Base-by-base conservation (phyloP, 2,329 filamentous ascomycete genomes). In the Colletotrichum sansevieriae region DNA sequence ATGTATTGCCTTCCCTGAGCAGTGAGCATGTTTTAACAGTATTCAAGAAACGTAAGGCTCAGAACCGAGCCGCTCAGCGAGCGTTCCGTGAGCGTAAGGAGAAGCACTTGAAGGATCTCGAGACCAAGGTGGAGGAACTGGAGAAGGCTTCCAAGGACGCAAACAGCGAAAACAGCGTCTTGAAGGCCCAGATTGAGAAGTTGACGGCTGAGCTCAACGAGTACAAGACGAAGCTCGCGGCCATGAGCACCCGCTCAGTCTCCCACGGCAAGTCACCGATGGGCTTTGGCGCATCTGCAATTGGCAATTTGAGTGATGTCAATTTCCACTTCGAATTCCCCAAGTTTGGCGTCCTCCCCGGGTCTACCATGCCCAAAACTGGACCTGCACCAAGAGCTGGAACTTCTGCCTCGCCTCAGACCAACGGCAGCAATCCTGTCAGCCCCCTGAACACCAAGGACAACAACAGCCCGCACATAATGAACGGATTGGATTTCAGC, bases 301-400 rank as follows among this genome's bases (percentile, higher is more conserved):
- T 88, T 71, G 88, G 83, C 78, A 91, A 89, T 73, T 83, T 91
- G 63, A 89, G 85, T 74, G 91, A 92, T 71, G 91, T 92, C 77
- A 94, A 92, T 77, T 98, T 98, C 77, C 91, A 95, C 73, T 98
- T 99, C 74, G 95, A 98, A 73, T 98, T 98, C 72, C 95, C 96
- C 72, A 95, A 92, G 77, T 98, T 99, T 75, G 96, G 96, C 54
- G 87, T 90, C 68, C 86, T 97, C 29, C 86, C 87, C 0, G 84
- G 86, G 5, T 82, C 84, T 8, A 73, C 77, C 1, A 54, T 71
- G 35, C 68, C 72, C 58, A 76, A 76, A 65, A 70, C 68, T 11
- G 58, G 6, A 29, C 29, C 29, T 29, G 29, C 44, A 7, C 68
- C 20, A 39, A 61, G 15, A 37, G 9, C 54, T 62, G 61, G 20